Percentiles rank a stretch among this genome's conserved stretches.
Evolutionary conservation across 148 eudicot genomes (phyloP).

Genomic region (Heliosperma pusillum): DNA sequence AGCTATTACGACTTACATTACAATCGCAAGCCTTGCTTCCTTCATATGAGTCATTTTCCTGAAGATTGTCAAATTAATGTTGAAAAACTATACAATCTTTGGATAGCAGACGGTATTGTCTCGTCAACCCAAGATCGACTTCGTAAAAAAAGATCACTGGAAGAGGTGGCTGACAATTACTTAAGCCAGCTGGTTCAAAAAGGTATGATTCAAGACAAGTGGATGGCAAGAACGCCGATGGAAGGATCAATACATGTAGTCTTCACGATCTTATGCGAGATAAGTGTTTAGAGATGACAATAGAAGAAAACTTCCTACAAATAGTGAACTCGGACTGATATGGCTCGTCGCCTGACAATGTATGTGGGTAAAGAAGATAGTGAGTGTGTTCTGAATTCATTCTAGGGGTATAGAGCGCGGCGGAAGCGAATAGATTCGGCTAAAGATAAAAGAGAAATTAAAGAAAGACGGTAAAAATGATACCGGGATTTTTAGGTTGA

Average conservation of each 20-base stretch:
- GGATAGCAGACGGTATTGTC: neutral
- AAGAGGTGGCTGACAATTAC: too few relatives aligned
- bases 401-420: too few relatives aligned
- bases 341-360: neutral
- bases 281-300: neutral
- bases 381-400: neutral
- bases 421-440: too few relatives aligned
- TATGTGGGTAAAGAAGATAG: neutral
- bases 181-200: too few relatives aligned
- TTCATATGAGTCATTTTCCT: neutral
- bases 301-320: neutral
- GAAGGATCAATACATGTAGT: neutral
- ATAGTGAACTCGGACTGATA: neutral
- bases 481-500: too few relatives aligned
- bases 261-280: constrained; percentile 9
- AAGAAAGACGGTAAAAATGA: too few relatives aligned
- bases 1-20: neutral
- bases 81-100: neutral
- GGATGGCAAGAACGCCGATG: neutral
- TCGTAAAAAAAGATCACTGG: too few relatives aligned
- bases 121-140: too few relatives aligned
- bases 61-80: neutral
- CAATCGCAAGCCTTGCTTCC: neutral
- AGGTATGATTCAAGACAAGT: too few relatives aligned
- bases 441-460: too few relatives aligned